These are phyloP conservation scores for Thermothelomyces thermophilus DNA, from an alignment of 2,329 filamentous ascomycete genomes.

Conservation along the genomic window DNA sequence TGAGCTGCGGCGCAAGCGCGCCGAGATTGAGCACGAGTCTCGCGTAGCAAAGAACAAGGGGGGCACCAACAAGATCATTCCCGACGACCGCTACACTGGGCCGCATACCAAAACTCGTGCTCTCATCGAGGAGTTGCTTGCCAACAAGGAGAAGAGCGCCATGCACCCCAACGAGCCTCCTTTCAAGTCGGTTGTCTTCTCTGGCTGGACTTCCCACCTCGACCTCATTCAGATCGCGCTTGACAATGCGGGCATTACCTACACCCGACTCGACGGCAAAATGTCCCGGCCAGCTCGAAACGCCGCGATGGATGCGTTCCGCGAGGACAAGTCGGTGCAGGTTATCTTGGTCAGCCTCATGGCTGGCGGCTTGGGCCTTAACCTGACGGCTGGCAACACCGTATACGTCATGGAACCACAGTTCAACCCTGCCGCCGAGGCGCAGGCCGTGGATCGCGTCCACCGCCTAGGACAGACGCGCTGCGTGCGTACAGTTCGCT, in stretches of 20 bases:
- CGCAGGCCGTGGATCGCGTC: conserved; percentile 89
- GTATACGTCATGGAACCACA: conserved; percentile 98
- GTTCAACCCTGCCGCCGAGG: conserved; percentile 92
- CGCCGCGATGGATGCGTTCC: conserved; percentile 69
- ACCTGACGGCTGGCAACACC: conserved; percentile 75
- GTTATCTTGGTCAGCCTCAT: conserved; percentile 89
- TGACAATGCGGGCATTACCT: conserved; percentile 57
- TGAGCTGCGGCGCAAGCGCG: conserved; percentile 58
- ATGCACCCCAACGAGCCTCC: conserved; percentile 60
- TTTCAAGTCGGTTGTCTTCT: conserved; percentile 91
- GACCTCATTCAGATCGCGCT: conserved; percentile 86
- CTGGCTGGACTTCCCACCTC: conserved; percentile 90
- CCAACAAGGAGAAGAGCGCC: conserved; percentile 56
- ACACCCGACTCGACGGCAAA: conserved; percentile 80
- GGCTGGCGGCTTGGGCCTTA: conserved; percentile 85
- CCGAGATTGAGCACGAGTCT: conserved; percentile 49
- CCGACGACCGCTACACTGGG: conserved; percentile 64
- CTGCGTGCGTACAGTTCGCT: conserved; percentile 79
- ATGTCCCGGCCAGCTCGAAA: conserved; percentile 73
- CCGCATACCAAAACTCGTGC: conserved; percentile 90
- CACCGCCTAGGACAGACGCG: conserved; percentile 85
- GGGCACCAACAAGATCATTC: conserved; percentile 43
- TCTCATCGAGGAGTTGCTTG: conserved; percentile 66
- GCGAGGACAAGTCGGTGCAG: conserved; percentile 61
- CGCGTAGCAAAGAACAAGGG: conserved; percentile 50